These are phyloP conservation scores for Septoria petroselini DNA, from an alignment of 2,329 filamentous ascomycete species.

Conservation along the genomic window DNA sequence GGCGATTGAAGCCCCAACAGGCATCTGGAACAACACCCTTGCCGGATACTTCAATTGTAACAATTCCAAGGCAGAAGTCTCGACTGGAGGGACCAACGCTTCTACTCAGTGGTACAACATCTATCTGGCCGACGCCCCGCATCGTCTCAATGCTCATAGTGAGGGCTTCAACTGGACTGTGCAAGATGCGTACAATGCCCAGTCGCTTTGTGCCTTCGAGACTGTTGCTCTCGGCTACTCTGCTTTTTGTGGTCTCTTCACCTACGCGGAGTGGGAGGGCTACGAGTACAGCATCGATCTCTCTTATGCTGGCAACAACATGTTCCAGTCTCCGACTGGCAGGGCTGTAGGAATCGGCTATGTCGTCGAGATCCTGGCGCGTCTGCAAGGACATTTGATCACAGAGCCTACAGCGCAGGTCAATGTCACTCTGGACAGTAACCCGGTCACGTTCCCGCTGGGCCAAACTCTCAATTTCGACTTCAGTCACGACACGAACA, in stretches of 20 bases:
- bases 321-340: conserved; percentile 63
- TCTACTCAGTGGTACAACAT: conserved; percentile 58
- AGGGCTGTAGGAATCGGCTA: conserved; percentile 71
- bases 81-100: conserved; percentile 53
- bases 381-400: conserved; percentile 61
- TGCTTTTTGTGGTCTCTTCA: conserved; percentile 71
- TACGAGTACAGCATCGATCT: conserved; percentile 72
- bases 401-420: conserved; percentile 43
- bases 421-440: conserved; percentile 69
- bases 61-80: conserved; percentile 53
- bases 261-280: conserved; percentile 64
- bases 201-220: conserved; percentile 73
- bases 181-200: conserved; percentile 63
- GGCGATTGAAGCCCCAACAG: conserved; percentile 58
- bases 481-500: conserved; percentile 68
- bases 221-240: conserved; percentile 74
- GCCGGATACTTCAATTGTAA: conserved; percentile 66
- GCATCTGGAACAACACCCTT: conserved; percentile 62
- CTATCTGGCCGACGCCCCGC: conserved; percentile 64
- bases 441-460: conserved; percentile 65
- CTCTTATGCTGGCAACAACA: conserved; percentile 57
- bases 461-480: conserved; percentile 73
- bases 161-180: conserved; percentile 56
- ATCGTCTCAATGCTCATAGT: conserved; percentile 52
- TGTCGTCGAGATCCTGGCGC: conserved; percentile 69